phyloP scores from a whole-genome alignment of 768 basidiomycete genomes.

The Boletus coccyginus region DNA sequence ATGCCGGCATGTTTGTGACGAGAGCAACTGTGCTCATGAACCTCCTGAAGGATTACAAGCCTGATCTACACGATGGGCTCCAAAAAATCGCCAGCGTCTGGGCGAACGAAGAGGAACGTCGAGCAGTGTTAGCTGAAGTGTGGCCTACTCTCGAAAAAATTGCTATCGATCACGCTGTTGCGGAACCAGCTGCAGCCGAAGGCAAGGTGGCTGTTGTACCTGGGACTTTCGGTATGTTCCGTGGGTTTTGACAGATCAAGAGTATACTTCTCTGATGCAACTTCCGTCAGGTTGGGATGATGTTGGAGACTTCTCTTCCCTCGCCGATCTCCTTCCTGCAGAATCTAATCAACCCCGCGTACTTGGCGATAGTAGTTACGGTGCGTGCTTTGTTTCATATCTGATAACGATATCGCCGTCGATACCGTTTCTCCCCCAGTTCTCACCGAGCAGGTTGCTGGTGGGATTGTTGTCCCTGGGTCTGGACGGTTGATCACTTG shows the following conservation, averaged over 20 bases:
- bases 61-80: slow-evolving; percentile 66
- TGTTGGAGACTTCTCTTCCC: slow-evolving; percentile 87
- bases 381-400: slow-evolving; percentile 38
- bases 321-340: slow-evolving; percentile 80
- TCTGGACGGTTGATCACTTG: slow-evolving; percentile 81
- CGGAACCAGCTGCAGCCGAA: slow-evolving; percentile 77
- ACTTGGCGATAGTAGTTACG: slow-evolving; percentile 70
- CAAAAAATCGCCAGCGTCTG: slow-evolving; percentile 66
- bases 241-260: slow-evolving; percentile 2
- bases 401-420: neutral
- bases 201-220: slow-evolving; percentile 86
- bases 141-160: slow-evolving; percentile 84
- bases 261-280: slow-evolving; percentile 12
- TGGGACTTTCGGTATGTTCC: slow-evolving; percentile 75
- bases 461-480: slow-evolving; percentile 84
- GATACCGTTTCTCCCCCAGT: slow-evolving; percentile 45
- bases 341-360: slow-evolving; percentile 84
- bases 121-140: slow-evolving; percentile 56
- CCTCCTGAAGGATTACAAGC: slow-evolving; percentile 71
- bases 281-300: slow-evolving; percentile 80
- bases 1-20: slow-evolving; percentile 92
- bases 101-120: slow-evolving; percentile 56
- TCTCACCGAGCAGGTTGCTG: slow-evolving; percentile 86
- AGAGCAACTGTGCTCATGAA: slow-evolving; percentile 72
- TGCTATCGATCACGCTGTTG: slow-evolving; percentile 85